Evolutionary conservation across 2,329 filamentous ascomycete genomes (phyloP).

Genomic region (Westerdykella sp.): DNA sequence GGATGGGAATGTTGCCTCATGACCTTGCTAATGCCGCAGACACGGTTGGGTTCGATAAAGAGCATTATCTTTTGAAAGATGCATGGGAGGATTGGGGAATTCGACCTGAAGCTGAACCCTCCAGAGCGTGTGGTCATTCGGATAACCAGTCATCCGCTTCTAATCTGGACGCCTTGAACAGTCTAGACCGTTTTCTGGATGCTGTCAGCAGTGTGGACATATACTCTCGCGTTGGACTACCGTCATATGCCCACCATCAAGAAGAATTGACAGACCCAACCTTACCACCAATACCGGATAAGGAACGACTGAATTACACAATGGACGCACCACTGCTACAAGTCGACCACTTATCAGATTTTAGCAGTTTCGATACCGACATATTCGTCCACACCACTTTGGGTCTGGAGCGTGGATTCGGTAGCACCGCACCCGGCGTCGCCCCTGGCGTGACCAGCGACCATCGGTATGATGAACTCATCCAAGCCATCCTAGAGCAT

Average conservation of each 20-base stretch:
- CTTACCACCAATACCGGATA: constrained; percentile 51
- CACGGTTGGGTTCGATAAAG: constrained; percentile 40
- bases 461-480: constrained; percentile 11
- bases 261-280: constrained; percentile 57
- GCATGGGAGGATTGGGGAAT: constrained; percentile 63
- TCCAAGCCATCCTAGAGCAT: constrained; percentile 26
- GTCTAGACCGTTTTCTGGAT: constrained; percentile 50
- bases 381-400: constrained; percentile 26
- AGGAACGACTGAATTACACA: constrained; percentile 50
- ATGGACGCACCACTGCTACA: constrained; percentile 51
- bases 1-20: constrained; percentile 70
- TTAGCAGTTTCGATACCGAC: constrained; percentile 35
- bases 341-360: constrained; percentile 44
- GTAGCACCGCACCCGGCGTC: constrained; percentile 1
- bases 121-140: constrained; percentile 26
- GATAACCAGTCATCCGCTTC: constrained; percentile 1
- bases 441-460: not conserved
- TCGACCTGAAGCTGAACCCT: constrained; percentile 49
- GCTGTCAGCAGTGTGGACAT: constrained; percentile 62
- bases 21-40: constrained; percentile 47
- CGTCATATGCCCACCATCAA: constrained; percentile 21
- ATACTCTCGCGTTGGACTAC: constrained; percentile 47
- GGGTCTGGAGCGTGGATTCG: constrained; percentile 13
- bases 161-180: constrained; percentile 38
- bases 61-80: constrained; percentile 60